A percentile compares a stretch with the other conserved stretches of the same genome.
These are phyloP conservation scores for Aspergillus fumigatus DNA, from an alignment of 2,329 filamentous ascomycete species.

Conservation along the genomic window DNA sequence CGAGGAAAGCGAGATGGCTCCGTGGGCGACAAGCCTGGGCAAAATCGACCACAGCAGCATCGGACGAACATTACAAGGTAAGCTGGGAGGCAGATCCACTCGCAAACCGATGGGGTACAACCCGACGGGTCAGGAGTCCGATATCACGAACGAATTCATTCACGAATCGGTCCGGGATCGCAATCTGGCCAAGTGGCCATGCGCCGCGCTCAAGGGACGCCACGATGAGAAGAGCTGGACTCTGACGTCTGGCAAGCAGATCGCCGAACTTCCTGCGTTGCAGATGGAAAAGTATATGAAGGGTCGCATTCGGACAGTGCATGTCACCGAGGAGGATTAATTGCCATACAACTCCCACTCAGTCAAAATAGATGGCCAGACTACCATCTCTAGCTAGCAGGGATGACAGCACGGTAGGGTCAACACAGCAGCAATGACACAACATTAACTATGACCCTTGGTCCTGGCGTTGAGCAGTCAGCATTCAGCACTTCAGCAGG, in stretches of 20 bases:
- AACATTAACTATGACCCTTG: too few species aligned
- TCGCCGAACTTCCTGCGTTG: background rate
- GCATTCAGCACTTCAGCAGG: too few species aligned
- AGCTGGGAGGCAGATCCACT: conserved; percentile 7
- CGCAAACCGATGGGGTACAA: conserved; percentile 14
- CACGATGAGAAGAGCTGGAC: background rate
- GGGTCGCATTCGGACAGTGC: conserved; percentile 8
- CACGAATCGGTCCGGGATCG: conserved; percentile 12
- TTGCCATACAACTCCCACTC: background rate
- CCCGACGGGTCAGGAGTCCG: background rate
- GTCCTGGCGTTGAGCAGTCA: too few species aligned
- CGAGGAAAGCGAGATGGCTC: background rate
- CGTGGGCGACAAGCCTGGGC: conserved; percentile 16
- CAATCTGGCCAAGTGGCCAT: background rate
- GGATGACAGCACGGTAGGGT: too few species aligned
- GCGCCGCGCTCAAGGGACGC: background rate
- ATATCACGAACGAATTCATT: conserved; percentile 9
- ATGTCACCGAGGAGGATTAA: conserved; percentile 6
- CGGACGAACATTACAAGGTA: conserved; percentile 5
- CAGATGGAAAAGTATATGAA: conserved; percentile 8
- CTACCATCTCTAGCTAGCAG: too few species aligned
- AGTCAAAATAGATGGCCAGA: too few species aligned
- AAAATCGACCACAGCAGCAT: conserved; percentile 5
- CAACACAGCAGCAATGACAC: too few species aligned
- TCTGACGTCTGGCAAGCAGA: background rate